phyloP scores from a whole-genome alignment of 169 alveolate genomes.

The Plasmodium chabaudi region DNA sequence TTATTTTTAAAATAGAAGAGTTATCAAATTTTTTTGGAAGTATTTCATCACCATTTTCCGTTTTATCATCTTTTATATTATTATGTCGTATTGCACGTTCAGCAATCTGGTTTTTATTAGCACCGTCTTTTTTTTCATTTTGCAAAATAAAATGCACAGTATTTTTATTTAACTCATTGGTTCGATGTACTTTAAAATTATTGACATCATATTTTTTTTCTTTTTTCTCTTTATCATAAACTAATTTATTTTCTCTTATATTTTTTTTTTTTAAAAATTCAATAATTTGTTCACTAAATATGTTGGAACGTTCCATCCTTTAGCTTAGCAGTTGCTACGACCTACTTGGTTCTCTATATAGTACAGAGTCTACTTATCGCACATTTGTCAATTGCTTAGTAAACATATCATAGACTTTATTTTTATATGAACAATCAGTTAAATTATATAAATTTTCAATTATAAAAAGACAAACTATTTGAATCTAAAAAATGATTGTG shows the following conservation, averaged over 20 bases:
- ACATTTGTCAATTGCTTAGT: too few species aligned
- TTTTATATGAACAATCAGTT: too few species aligned
- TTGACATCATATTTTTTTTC: constrained; percentile 16
- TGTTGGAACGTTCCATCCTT: constrained; percentile 14
- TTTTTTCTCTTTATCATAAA: constrained; percentile 23
- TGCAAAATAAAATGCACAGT: constrained; percentile 3
- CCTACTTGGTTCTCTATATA: background rate
- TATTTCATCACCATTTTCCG: background rate
- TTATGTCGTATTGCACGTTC: background rate
- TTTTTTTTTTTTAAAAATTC: constrained; percentile 5
- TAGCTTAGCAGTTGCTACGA: background rate
- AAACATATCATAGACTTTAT: too few species aligned
- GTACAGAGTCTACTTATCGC: background rate
- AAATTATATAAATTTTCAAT: too few species aligned
- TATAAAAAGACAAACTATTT: too few species aligned
- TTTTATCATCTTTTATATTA: background rate
- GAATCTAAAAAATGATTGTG: too few species aligned
- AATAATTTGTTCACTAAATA: constrained; percentile 22
- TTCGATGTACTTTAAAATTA: constrained; percentile 31
- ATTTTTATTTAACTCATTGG: constrained; percentile 20
- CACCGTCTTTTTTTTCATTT: background rate
- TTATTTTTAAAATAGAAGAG: constrained; percentile 26
- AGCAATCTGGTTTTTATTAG: background rate
- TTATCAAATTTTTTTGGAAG: background rate
- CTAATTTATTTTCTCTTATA: constrained; percentile 30